A percentile compares a stretch with the other conserved stretches of the same genome.
Conservation (phyloP, 257 asterid species). For the Fraxinus americana region DNA sequence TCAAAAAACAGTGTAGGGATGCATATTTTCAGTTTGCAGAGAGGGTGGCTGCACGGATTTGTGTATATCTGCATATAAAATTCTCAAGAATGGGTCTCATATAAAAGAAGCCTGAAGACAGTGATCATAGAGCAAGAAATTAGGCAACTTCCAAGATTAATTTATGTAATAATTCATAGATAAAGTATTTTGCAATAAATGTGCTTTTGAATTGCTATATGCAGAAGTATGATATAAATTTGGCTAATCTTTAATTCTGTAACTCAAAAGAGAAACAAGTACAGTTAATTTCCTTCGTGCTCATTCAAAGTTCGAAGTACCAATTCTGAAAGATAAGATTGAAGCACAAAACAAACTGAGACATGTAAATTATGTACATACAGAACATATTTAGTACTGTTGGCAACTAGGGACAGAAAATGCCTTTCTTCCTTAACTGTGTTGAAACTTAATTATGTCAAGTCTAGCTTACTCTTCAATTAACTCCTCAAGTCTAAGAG, state of each 20-base stretch:
- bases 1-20: constrained; percentile 38
- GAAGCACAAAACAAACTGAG: background rate
- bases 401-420: background rate
- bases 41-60: background rate
- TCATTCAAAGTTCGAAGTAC: too few relatives aligned
- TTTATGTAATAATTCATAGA: background rate
- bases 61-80: background rate
- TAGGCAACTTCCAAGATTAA: background rate
- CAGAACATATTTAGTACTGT: background rate
- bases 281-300: too few relatives aligned
- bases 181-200: too few relatives aligned
- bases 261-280: too few relatives aligned
- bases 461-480: too few relatives aligned
- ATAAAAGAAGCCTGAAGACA: background rate
- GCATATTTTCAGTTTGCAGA: constrained; percentile 21
- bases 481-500: too few relatives aligned
- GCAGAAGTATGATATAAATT: background rate
- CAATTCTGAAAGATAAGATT: background rate
- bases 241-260: background rate
- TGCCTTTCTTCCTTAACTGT: background rate
- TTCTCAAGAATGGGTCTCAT: background rate
- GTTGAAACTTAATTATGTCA: background rate
- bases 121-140: background rate
- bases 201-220: background rate
- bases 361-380: background rate